Percentiles rank a stretch among this genome's conserved stretches.
These are phyloP conservation scores for Calonectria montana DNA, from an alignment of 2,329 filamentous ascomycete genomes.

Conservation along the genomic window DNA sequence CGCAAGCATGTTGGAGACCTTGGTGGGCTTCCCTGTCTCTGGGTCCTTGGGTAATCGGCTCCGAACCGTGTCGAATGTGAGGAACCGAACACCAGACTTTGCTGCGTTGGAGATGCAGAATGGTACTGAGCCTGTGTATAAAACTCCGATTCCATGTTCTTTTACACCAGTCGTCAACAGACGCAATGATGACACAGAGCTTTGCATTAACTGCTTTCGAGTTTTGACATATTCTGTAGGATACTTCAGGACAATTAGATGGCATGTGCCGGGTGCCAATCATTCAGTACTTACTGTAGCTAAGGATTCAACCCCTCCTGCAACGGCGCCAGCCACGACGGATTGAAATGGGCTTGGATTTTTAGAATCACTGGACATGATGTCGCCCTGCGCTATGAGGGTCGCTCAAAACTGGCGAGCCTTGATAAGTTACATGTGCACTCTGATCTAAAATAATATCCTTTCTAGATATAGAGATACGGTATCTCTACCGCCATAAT, in stretches of 20 bases:
- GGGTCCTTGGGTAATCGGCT: neutral
- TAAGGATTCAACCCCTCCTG: conserved; percentile 18
- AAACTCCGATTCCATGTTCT: neutral
- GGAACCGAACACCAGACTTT: neutral
- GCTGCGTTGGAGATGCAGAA: neutral
- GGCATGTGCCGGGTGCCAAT: too few relatives aligned
- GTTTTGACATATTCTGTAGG: conserved; percentile 14
- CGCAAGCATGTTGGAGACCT: neutral
- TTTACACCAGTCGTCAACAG: neutral
- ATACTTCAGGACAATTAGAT: conserved; percentile 13
- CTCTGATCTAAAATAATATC: neutral
- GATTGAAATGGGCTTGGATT: conserved; percentile 15
- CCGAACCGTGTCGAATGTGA: neutral
- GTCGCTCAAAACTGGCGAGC: neutral
- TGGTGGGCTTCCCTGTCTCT: neutral
- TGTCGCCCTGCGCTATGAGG: neutral
- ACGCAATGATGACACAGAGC: neutral
- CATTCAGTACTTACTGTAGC: conserved; percentile 9
- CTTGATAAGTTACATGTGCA: neutral
- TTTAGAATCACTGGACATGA: neutral
- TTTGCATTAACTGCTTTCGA: neutral
- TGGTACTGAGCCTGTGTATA: neutral
- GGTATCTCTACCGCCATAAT: neutral
- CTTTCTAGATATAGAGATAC: neutral
- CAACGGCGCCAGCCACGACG: conserved; percentile 13